A percentile compares a stretch with the other conserved stretches of the same genome.
phyloP scores from a whole-genome alignment of 2,329 filamentous ascomycete genomes.

The Lomentospora prolificans region DNA sequence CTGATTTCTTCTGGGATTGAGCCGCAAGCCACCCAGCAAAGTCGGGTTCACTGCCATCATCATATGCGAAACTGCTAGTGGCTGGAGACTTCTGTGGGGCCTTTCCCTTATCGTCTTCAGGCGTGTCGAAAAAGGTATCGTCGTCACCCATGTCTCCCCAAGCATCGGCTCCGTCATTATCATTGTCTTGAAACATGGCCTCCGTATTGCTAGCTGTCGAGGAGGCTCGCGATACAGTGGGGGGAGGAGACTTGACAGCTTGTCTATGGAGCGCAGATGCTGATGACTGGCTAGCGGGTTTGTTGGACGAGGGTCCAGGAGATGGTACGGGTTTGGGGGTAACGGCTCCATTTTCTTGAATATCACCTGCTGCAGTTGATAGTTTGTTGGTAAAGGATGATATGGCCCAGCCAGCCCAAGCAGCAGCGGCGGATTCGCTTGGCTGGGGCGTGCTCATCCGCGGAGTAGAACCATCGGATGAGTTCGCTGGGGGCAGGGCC shows the following conservation, averaged over 20 bases:
- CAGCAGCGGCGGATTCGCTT: conserved; percentile 46
- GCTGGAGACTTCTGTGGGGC: conserved; percentile 18
- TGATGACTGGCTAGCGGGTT: conserved; percentile 34
- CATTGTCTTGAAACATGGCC: conserved; percentile 44
- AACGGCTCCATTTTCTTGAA: conserved; percentile 42
- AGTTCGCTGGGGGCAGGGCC: conserved; percentile 55
- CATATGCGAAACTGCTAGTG: conserved; percentile 6
- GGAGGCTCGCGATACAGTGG: conserved; percentile 35
- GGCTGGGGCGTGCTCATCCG: conserved; percentile 72
- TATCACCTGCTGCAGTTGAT: conserved; percentile 74
- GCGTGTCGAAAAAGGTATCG: conserved; percentile 25
- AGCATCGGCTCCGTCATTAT: conserved; percentile 57
- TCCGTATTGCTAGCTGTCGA: conserved; percentile 34
- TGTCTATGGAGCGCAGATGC: conserved; percentile 52
- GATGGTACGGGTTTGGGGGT: conserved; percentile 30
- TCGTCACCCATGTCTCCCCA: conserved; percentile 62
- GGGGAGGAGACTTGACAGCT: conserved; percentile 42
- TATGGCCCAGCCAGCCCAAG: conserved; percentile 94
- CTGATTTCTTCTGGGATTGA: conserved; percentile 65
- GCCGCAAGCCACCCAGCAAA: conserved; percentile 93
- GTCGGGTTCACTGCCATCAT: conserved; percentile 81
- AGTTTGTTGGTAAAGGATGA: conserved; percentile 97
- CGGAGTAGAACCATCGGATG: conserved; percentile 45
- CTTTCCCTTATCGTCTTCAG: conserved; percentile 28
- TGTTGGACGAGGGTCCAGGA: conserved; percentile 28